These are phyloP conservation scores for Euryodendron excelsum DNA, from an alignment of 148 eudicot genomes.

Conservation along the genomic window DNA sequence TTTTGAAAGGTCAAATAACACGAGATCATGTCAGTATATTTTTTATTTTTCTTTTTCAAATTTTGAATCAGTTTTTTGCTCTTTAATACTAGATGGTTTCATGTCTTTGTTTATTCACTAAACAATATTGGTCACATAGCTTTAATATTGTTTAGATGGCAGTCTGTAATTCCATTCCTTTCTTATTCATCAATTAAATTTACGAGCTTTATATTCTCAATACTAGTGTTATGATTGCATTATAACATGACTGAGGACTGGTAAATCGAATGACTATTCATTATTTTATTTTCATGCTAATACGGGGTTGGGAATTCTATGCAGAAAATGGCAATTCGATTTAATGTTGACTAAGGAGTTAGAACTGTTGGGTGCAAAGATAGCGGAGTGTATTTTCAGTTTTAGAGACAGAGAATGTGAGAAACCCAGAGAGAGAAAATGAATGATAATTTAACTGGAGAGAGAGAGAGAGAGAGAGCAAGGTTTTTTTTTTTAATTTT, in stretches of 20 bases:
- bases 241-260: background rate
- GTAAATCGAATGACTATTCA: background rate
- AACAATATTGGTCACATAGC: background rate
- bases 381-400: too few relatives aligned
- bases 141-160: background rate
- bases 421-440: too few relatives aligned
- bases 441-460: too few relatives aligned
- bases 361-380: too few relatives aligned
- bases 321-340: too few relatives aligned
- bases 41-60: background rate
- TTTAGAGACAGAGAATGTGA: too few relatives aligned
- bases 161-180: background rate
- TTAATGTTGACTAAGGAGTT: too few relatives aligned
- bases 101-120: background rate
- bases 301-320: too few relatives aligned
- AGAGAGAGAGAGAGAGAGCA: too few relatives aligned
- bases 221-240: too few relatives aligned
- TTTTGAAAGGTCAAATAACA: slow-evolving; percentile 18
- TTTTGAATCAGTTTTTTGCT: background rate
- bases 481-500: too few relatives aligned
- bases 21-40: background rate
- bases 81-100: background rate
- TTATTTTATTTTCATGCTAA: too few relatives aligned
- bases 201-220: background rate
- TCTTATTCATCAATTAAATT: background rate